Percentiles rank a stretch among this genome's conserved stretches.
These are phyloP conservation scores for Vanrija sp. DNA, from an alignment of 1,284 basidiomycete species.

Conservation along the genomic window DNA sequence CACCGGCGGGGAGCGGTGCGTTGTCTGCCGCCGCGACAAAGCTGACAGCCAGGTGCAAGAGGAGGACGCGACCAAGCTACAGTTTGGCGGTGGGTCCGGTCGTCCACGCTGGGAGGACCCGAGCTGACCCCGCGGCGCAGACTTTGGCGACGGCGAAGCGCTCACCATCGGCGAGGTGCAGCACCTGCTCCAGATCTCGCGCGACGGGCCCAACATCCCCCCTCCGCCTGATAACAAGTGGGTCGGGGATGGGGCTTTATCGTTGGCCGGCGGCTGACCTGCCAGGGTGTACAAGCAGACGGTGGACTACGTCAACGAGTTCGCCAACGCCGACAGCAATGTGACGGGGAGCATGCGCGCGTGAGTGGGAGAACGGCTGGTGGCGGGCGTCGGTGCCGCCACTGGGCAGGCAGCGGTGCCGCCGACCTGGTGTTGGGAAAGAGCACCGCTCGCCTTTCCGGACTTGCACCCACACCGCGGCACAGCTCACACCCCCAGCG, in stretches of 20 bases:
- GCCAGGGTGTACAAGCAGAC: conserved; percentile 41
- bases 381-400: background rate
- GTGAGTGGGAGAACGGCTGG: conserved; percentile 20
- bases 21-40: background rate
- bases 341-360: conserved; percentile 37
- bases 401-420: too few relatives aligned
- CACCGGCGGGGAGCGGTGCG: conserved; percentile 4
- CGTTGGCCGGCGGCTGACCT: background rate
- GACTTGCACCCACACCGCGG: background rate
- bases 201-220: conserved; percentile 30
- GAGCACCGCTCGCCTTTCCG: background rate
- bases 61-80: conserved; percentile 46
- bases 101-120: background rate
- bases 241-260: conserved; percentile 1
- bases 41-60: conserved; percentile 26
- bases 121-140: conserved; percentile 15
- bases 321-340: conserved; percentile 30
- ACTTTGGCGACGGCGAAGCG: conserved; percentile 42
- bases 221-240: conserved; percentile 46
- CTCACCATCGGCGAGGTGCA: conserved; percentile 41
- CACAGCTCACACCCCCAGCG: conserved; percentile 11
- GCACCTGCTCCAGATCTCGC: conserved; percentile 26
- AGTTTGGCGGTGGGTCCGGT: conserved; percentile 39
- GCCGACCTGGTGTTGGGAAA: too few relatives aligned
- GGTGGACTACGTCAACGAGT: conserved; percentile 38